Base-by-base conservation (phyloP, 2,329 filamentous ascomycete species). In the Didymella lethalis region DNA sequence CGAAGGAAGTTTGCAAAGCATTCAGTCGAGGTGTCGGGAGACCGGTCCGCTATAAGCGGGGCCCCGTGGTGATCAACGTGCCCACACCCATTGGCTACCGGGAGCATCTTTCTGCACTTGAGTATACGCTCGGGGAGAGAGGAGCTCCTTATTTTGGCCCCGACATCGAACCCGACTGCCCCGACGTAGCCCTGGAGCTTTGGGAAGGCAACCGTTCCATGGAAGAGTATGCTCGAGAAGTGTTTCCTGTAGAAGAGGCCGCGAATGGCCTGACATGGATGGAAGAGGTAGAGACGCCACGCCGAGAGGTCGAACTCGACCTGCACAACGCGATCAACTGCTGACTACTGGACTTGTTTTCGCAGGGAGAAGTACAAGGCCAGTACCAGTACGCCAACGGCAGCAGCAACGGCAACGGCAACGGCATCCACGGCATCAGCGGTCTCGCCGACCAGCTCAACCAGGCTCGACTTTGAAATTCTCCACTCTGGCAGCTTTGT, bases 181-280 rank as follows among this genome's bases (percentile, higher is more conserved):
- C 93, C 0, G 84, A 85, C 8, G 88, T 92, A 66, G 91, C 93
- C 0, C 82, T 94, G 62, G 85, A 90, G 67, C 81, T 99, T 25
- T 98, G 95, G 95, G 92, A 96, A 74, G 95, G 93, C 4, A 92
- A 92, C 66, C 85, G 95, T 54, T 91, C 92, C 29, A 85, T 98
- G 67, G 93, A 97, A 74, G 95, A 98, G 78, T 99, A 98, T 75
- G 94, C 94, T 1, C 85, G 91, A 48, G 95, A 98, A 75, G 93
- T 96, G 28, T 98, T 98, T 70, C 92, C 92, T 0, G 85, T 97
- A 12, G 95, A 99, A 77, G 95, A 99, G 79, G 90, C 93, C 68
- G 92, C 93, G 31, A 98, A 98, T 75, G 94, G 94, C 5, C 80
- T 95, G 72, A 92, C 90, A 16, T 99, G 95, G 95, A 98, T 97